Percentiles rank a stretch among this genome's conserved stretches.
Evolutionary conservation across 805 yeast species (phyloP).

Genomic region (Candida cerambycidarum): DNA sequence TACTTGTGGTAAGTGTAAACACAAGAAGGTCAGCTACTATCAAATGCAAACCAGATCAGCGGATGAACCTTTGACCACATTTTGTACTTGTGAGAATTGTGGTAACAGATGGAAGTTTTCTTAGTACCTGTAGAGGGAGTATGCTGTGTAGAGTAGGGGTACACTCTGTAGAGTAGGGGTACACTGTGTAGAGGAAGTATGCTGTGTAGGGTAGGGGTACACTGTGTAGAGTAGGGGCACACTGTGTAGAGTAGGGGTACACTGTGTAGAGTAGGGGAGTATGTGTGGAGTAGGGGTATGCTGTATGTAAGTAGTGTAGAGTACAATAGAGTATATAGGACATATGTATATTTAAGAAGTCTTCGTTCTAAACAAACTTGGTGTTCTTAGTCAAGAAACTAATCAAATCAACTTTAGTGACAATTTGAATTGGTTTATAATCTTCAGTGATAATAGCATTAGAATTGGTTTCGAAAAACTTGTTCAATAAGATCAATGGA

Average conservation of each 20-base stretch:
- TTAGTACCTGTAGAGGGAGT: constrained; percentile 24
- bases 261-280: too few species aligned
- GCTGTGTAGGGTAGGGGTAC: too few species aligned
- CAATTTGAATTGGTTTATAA: constrained; percentile 75
- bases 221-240: too few species aligned
- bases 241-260: too few species aligned
- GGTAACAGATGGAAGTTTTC: constrained; percentile 98
- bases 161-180: too few species aligned
- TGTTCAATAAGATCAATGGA: constrained; percentile 64
- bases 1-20: constrained; percentile 97
- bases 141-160: too few species aligned
- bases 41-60: constrained; percentile 98
- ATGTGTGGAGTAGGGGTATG: not conserved
- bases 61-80: constrained; percentile 97
- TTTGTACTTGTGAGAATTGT: constrained; percentile 96
- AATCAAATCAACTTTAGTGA: constrained; percentile 79
- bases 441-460: constrained; percentile 82
- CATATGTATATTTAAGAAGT: too few species aligned
- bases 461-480: constrained; percentile 81
- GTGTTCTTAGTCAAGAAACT: constrained; percentile 46
- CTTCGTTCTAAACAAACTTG: constrained; percentile 10
- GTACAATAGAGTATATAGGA: not conserved
- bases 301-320: constrained; percentile 5
- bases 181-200: too few species aligned
- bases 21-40: constrained; percentile 93